Base-by-base conservation (phyloP, 2,329 filamentous ascomycete genomes). In the Phoma sp. region DNA sequence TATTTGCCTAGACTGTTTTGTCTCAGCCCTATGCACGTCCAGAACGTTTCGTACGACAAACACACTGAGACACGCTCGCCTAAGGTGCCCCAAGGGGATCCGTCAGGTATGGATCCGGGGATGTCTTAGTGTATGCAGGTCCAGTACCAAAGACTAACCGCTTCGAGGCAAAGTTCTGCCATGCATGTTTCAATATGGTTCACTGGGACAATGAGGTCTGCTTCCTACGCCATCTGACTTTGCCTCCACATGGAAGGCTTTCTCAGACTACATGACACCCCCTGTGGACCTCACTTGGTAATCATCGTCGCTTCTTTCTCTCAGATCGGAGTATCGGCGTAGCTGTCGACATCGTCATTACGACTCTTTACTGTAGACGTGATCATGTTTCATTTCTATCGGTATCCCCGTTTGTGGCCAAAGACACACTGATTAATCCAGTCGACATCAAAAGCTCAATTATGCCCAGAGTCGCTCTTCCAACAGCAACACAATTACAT, bases 1-100 rank as follows among this genome's bases (percentile, higher is more conserved):
- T 41, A 48, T 41, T 47, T 43, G 45, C 59, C 66, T 67, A 64
- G 62, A 51, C 50, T 57, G 37, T 39, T 14, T 46, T 63, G 61
- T 65, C 58, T 68, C 65, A 69, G 64, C 65, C 66, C 48, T 70
- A 69, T 55, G 60, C 57, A 60, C 52, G 57, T 64, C 66, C 60
- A 68, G 66, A 66, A 61, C 62, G 59, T 61, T 45, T 55, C 42
- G 61, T 60, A 52, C 58, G 57, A 58, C 53, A 41, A 55, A 42
- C 37, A 49, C 38, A 52, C 41, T 43, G 49, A 65, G 56, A 58
- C 59, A 61, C 13, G 49, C 47, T 33, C 43, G 45, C 40, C 52
- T 56, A 46, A 50, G 53, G 50, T 48, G 32, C 40, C 48, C 47
- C 47, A 42, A 41, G 41, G 47, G 47, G 50, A 48, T 47, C 43